Percentiles rank a stretch among this genome's conserved stretches.
phyloP scores from a whole-genome alignment of 805 yeast species.

The Sugiyamaella americana region DNA sequence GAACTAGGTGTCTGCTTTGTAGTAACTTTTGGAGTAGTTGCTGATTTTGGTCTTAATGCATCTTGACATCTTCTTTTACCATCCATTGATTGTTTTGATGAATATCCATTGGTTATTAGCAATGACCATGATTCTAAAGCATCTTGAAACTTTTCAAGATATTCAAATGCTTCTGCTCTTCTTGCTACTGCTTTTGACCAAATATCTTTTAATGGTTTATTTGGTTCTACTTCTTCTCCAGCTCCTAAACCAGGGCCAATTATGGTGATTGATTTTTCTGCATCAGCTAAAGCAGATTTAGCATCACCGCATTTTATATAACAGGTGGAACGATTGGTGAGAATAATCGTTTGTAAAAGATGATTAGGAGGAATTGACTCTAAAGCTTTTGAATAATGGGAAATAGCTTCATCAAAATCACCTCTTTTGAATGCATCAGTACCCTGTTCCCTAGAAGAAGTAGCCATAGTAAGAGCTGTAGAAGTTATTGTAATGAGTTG shows the following conservation, averaged over 20 bases:
- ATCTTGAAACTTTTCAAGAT: conserved; percentile 59
- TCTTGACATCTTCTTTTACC: conserved; percentile 74
- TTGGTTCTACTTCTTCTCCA: conserved; percentile 41
- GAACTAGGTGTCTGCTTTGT: conserved; percentile 9
- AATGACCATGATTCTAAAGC: conserved; percentile 57
- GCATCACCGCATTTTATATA: conserved; percentile 65
- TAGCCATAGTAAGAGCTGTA: conserved; percentile 29
- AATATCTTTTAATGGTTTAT: conserved; percentile 56
- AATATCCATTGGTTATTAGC: conserved; percentile 62
- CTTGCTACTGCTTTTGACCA: conserved; percentile 65
- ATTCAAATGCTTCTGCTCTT: conserved; percentile 81
- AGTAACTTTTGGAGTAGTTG: conserved; percentile 23
- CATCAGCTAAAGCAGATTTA: conserved; percentile 42
- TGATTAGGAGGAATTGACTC: conserved; percentile 57
- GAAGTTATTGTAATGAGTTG: conserved; percentile 25
- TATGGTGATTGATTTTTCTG: conserved; percentile 43
- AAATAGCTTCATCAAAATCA: conserved; percentile 64
- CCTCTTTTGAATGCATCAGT: conserved; percentile 68
- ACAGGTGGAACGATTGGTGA: conserved; percentile 70
- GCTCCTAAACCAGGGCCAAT: conserved; percentile 36
- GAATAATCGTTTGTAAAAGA: conserved; percentile 56
- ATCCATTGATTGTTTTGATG: conserved; percentile 60
- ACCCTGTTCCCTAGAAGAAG: conserved; percentile 40
- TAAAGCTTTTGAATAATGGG: conserved; percentile 52
- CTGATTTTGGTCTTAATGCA: conserved; percentile 41